phyloP scores from a whole-genome alignment of 2,329 filamentous ascomycete species.

The Cladosporium colombiae region DNA sequence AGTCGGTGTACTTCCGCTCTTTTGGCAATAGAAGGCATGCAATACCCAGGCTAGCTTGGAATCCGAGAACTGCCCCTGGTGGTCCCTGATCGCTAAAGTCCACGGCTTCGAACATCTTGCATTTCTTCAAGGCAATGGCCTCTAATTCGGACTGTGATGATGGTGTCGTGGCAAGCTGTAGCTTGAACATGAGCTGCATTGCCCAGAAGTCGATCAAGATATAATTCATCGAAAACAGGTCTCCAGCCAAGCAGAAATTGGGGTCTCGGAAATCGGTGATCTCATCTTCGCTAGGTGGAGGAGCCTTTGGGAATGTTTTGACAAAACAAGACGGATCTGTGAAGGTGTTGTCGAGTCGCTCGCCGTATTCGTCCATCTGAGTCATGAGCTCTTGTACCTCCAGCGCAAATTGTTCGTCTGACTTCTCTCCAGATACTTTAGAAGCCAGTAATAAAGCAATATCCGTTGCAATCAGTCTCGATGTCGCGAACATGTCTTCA shows the following conservation, averaged over 20 bases:
- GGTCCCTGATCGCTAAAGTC: constrained; percentile 70
- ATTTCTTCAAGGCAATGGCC: constrained; percentile 66
- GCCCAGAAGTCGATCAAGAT: constrained; percentile 76
- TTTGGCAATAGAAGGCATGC: constrained; percentile 77
- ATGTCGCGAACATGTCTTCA: constrained; percentile 60
- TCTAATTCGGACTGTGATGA: constrained; percentile 49
- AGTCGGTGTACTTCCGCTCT: constrained; percentile 71
- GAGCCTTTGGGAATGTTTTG: constrained; percentile 60
- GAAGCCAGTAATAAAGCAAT: constrained; percentile 76
- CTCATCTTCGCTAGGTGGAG: constrained; percentile 54
- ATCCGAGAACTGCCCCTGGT: constrained; percentile 68
- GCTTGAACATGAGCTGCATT: constrained; percentile 76
- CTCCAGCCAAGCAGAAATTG: constrained; percentile 68
- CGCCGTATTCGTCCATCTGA: constrained; percentile 53
- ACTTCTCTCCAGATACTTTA: constrained; percentile 64
- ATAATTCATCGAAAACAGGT: constrained; percentile 73
- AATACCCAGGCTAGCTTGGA: constrained; percentile 76
- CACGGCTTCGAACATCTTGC: constrained; percentile 72
- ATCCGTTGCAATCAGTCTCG: constrained; percentile 75
- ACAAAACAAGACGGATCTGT: constrained; percentile 64
- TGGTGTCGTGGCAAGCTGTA: constrained; percentile 62
- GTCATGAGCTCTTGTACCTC: constrained; percentile 53
- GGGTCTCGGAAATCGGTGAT: constrained; percentile 74
- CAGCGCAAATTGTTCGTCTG: constrained; percentile 63
- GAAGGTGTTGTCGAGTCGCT: constrained; percentile 62